Evolutionary conservation across 2,329 filamentous ascomycete genomes (phyloP), one percentile per base, ranked within the genome.

Genomic region (Cryphonectria naterciae): DNA sequence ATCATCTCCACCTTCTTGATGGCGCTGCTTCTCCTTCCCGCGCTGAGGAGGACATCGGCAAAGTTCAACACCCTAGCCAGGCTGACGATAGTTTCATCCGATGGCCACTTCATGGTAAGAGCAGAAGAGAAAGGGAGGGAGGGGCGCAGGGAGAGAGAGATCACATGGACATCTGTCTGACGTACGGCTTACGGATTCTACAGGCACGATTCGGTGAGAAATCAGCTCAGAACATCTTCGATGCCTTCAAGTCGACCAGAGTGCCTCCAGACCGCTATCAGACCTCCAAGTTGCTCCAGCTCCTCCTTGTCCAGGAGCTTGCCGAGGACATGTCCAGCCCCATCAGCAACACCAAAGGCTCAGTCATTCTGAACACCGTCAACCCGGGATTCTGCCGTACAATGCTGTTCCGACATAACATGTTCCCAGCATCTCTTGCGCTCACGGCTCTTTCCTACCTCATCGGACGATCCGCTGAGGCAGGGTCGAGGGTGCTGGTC

Each of bases 1-100:
- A 81, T 86, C 25, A 77, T 87, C 49, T 80, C 80, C 3, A 86
- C 83, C 0, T 82, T 83, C 49, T 76, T 87, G 39, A 77, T 87
- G 68, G 80, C 81, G 0, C 58, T 86, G 15, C 72, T 82, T 65
- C 73, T 85, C 28, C 75, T 87, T 28, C 85, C 85, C 1, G 74
- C 76, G 35, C 73, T 87, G 74, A 78, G 79, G 28, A 76, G 76
- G 17, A 81, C 81, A 11, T 81, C 80, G 1, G 74, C 67, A 4
- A 75, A 73, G 68, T 76, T 77, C 67, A 81, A 81, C 19, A 70
- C 78, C 7, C 75, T 73, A 64, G 81, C 83, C 19, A 78, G 79
- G 28, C 68, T 86, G 4, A 76, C 77, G 2, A 75, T 84, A 8
- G 81, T 85, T 1, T 77, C 80, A 0, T 85, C 83, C 1, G 81